phyloP scores from a whole-genome alignment of 2,329 filamentous ascomycete species.

The Cladophialophora immunda region DNA sequence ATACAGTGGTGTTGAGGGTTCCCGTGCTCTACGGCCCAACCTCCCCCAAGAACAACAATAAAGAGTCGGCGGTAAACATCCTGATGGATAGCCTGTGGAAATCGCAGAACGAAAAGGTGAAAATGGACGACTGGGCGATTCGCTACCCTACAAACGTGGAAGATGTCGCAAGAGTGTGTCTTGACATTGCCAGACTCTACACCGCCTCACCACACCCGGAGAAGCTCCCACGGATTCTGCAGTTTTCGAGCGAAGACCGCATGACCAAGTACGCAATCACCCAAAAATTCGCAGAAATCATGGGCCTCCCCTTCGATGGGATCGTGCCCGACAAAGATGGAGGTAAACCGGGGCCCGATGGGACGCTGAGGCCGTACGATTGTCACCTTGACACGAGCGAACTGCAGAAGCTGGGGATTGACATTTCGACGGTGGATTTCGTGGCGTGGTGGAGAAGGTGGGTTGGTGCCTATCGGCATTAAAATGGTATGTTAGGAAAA shows the following conservation, averaged over 20 bases:
- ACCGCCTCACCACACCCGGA: slow-evolving; percentile 58
- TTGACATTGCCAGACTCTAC: slow-evolving; percentile 77
- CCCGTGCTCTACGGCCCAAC: slow-evolving; percentile 86
- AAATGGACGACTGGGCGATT: slow-evolving; percentile 86
- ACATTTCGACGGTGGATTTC: slow-evolving; percentile 78
- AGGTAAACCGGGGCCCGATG: slow-evolving; percentile 39
- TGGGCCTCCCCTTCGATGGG: slow-evolving; percentile 74
- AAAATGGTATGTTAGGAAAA: not conserved
- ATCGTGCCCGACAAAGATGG: slow-evolving; percentile 76
- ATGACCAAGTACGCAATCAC: slow-evolving; percentile 94
- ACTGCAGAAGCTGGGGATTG: slow-evolving; percentile 76
- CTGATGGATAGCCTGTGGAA: slow-evolving; percentile 81
- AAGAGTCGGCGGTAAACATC: slow-evolving; percentile 84
- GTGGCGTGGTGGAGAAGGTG: slow-evolving; percentile 79
- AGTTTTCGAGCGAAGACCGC: slow-evolving; percentile 86
- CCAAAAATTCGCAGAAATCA: slow-evolving; percentile 77
- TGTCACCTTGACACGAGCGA: slow-evolving; percentile 83
- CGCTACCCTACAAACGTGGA: slow-evolving; percentile 90
- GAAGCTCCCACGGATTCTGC: slow-evolving; percentile 73
- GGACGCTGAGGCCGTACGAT: slow-evolving; percentile 74
- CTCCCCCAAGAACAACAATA: slow-evolving; percentile 61
- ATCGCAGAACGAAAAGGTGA: slow-evolving; percentile 70
- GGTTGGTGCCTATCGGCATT: slow-evolving; percentile 49
- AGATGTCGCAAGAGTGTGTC: slow-evolving; percentile 81
- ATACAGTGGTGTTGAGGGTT: slow-evolving; percentile 75